phyloP scores from a whole-genome alignment of 2,329 filamentous ascomycete species.

The Chaetothyriales sp. region DNA sequence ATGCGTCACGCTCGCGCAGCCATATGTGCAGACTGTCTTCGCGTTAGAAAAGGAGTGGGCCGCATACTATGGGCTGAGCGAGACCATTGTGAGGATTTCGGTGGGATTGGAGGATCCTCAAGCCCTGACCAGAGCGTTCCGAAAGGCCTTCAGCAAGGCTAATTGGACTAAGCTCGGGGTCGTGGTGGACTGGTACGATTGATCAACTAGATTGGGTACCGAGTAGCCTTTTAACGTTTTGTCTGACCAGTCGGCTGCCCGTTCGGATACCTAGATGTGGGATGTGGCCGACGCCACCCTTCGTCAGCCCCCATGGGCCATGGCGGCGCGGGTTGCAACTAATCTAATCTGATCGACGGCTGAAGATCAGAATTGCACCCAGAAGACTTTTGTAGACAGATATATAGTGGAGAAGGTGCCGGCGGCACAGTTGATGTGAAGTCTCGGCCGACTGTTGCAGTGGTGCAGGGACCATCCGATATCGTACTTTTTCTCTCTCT shows the following conservation, averaged over 20 bases:
- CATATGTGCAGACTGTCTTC: constrained; percentile 6
- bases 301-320: not conserved
- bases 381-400: not conserved
- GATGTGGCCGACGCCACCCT: not conserved
- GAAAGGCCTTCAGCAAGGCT: not conserved
- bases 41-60: constrained; percentile 8
- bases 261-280: not conserved
- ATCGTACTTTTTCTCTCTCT: not conserved
- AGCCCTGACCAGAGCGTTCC: not conserved
- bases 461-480: not conserved
- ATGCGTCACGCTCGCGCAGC: constrained; percentile 8
- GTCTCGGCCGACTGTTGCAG: not conserved
- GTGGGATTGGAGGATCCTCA: constrained; percentile 10
- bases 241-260: not conserved
- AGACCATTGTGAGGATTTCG: constrained; percentile 9
- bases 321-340: too few relatives aligned
- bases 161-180: not conserved
- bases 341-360: not conserved
- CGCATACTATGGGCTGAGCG: constrained; percentile 6
- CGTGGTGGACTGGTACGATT: not conserved
- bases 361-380: not conserved
- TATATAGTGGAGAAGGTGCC: not conserved
- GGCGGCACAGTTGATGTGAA: not conserved
- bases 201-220: not conserved
- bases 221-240: not conserved